Conservation (phyloP, 139 green algal species). For the Auxenochlorella protothecoides region DNA sequence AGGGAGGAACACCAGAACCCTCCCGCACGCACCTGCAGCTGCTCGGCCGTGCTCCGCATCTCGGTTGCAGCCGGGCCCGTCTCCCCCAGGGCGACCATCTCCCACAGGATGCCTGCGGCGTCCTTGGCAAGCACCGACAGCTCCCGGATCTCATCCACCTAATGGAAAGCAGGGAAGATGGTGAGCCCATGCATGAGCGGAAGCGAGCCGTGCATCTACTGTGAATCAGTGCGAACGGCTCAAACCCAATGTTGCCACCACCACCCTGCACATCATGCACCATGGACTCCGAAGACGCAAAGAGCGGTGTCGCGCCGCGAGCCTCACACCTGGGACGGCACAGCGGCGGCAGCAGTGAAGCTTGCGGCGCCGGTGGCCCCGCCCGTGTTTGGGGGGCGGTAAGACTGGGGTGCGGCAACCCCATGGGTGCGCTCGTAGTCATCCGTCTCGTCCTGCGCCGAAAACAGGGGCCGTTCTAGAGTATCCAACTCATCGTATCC, state of each 20-base stretch:
- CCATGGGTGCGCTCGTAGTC: slow-evolving; percentile 17
- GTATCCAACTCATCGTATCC: slow-evolving; percentile 32
- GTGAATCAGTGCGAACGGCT: too few species aligned
- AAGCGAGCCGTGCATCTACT: not conserved
- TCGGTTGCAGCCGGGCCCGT: slow-evolving; percentile 20
- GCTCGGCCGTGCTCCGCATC: slow-evolving; percentile 30
- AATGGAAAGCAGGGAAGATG: not conserved
- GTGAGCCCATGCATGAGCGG: not conserved
- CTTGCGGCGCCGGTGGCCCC: too few species aligned
- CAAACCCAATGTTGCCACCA: too few species aligned
- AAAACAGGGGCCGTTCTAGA: slow-evolving; percentile 20
- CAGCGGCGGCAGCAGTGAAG: too few species aligned
- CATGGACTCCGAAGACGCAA: too few species aligned
- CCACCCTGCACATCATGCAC: too few species aligned
- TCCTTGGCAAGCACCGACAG: slow-evolving; percentile 27
- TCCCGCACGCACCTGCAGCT: slow-evolving; percentile 25
- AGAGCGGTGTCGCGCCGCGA: too few species aligned
- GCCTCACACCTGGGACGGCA: not conserved
- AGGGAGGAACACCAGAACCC: not conserved
- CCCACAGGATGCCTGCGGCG: slow-evolving; percentile 41
- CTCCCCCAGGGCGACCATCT: slow-evolving; percentile 46
- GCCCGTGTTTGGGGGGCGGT: too few species aligned
- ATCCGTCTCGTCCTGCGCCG: slow-evolving; percentile 13
- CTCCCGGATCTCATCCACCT: slow-evolving; percentile 35
- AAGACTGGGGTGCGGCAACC: not conserved